Conservation (phyloP, 495 filamentous ascomycete species). For the Aspergillus olivimuriae region DNA sequence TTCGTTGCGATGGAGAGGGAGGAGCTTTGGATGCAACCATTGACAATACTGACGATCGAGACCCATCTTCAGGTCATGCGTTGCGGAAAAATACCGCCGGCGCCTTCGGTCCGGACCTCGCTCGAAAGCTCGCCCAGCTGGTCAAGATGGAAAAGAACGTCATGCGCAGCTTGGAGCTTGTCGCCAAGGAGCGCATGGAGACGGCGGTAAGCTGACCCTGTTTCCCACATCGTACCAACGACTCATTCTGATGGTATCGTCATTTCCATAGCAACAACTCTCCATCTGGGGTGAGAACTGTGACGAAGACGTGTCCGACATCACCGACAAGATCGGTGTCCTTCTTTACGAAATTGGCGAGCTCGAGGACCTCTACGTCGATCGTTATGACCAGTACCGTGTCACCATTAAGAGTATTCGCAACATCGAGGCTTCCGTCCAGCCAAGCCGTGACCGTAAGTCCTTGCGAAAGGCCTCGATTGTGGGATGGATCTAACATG, state of each 20-base stretch:
- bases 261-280: conserved; percentile 73
- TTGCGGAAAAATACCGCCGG: conserved; percentile 87
- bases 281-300: conserved; percentile 96
- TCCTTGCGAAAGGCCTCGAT: conserved; percentile 6
- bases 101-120: conserved; percentile 91
- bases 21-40: conserved; percentile 10
- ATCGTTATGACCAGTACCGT: conserved; percentile 98
- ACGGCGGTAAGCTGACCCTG: conserved; percentile 67
- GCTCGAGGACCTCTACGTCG: conserved; percentile 95
- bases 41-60: conserved; percentile 18
- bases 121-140: conserved; percentile 93
- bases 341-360: conserved; percentile 98
- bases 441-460: conserved; percentile 94
- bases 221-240: neutral
- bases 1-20: no score
- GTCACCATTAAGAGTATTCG: conserved; percentile 99
- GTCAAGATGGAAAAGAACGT: conserved; percentile 99
- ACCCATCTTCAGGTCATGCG: conserved; percentile 65
- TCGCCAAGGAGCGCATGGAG: conserved; percentile 94
- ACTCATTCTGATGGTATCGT: neutral
- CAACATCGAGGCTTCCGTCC: conserved; percentile 97
- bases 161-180: conserved; percentile 96
- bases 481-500: neutral
- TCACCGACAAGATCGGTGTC: conserved; percentile 97
- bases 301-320: conserved; percentile 97